phyloP scores from a whole-genome alignment of 2,329 filamentous ascomycete genomes.

The Diaporthe sp. region DNA sequence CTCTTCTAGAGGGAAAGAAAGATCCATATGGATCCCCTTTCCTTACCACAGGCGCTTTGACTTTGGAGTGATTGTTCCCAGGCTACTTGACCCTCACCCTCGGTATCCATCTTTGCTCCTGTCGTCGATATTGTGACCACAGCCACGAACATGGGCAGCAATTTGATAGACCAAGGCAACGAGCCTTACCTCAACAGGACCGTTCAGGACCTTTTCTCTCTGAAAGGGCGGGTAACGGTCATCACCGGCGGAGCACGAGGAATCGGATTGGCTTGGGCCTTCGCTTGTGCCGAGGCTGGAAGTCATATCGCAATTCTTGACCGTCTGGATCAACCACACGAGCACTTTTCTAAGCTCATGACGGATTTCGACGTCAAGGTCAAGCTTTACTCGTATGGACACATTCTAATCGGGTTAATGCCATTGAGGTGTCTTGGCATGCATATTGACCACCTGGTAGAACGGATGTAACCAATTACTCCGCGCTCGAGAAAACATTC shows the following conservation, averaged over 20 bases:
- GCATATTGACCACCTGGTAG: not conserved
- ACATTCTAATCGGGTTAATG: not conserved
- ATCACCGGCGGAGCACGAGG: slow-evolving; percentile 67
- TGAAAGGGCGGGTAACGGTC: slow-evolving; percentile 50
- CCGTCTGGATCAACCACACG: slow-evolving; percentile 28
- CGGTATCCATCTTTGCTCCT: not conserved
- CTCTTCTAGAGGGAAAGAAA: not conserved
- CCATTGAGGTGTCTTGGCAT: not conserved
- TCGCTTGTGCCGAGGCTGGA: slow-evolving; percentile 62
- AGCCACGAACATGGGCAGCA: not conserved
- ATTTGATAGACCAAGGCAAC: not conserved
- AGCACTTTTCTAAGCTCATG: slow-evolving; percentile 14
- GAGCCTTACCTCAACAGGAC: slow-evolving; percentile 17
- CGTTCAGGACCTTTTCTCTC: slow-evolving; percentile 28
- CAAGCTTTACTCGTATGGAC: not conserved
- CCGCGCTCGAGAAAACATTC: not conserved
- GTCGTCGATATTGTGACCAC: not conserved
- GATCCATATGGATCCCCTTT: not conserved
- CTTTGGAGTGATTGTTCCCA: not conserved
- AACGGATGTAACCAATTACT: not conserved
- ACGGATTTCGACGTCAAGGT: slow-evolving; percentile 1
- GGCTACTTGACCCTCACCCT: not conserved
- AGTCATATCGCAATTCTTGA: slow-evolving; percentile 63
- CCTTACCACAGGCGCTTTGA: not conserved
- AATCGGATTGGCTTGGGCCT: slow-evolving; percentile 62